phyloP scores from a whole-genome alignment of 768 basidiomycete species.

The Auricularia cornea region DNA sequence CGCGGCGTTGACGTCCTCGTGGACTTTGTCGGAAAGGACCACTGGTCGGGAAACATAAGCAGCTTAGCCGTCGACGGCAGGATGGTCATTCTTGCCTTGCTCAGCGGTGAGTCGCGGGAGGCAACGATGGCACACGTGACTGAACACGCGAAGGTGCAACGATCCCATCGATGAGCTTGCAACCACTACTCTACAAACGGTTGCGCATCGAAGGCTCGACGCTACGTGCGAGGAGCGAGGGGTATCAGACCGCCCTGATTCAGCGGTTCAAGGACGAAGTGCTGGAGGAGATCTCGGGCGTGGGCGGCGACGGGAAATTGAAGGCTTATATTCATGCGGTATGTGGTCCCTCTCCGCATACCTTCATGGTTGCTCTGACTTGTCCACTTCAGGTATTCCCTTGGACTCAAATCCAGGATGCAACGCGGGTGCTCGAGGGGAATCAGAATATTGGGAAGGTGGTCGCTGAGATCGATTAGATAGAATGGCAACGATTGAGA shows the following conservation, averaged over 20 bases:
- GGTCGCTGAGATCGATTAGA: constrained; percentile 20
- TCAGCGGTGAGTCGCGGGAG: constrained; percentile 10
- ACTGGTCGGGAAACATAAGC: constrained; percentile 20
- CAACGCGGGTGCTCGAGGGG: constrained; percentile 77
- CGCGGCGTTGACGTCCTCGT: constrained; percentile 27
- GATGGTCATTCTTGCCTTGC: constrained; percentile 18
- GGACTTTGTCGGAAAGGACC: constrained; percentile 22
- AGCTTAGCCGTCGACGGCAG: constrained; percentile 19
- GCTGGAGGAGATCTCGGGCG: constrained; percentile 50
- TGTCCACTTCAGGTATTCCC: constrained; percentile 51
- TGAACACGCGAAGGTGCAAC: constrained; percentile 36
- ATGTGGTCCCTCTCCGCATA: constrained; percentile 12
- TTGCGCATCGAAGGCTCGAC: constrained; percentile 86
- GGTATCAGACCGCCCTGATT: constrained; percentile 72
- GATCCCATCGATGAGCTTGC: constrained; percentile 46
- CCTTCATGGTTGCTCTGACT: neutral
- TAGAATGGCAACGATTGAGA: too few relatives aligned
- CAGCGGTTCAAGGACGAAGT: constrained; percentile 48
- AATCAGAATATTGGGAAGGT: constrained; percentile 51
- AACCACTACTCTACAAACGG: constrained; percentile 71
- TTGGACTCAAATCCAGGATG: constrained; percentile 71
- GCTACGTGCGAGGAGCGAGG: constrained; percentile 60
- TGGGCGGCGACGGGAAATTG: constrained; percentile 49
- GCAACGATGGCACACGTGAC: neutral
- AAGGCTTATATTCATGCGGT: constrained; percentile 76